These are phyloP conservation scores for Phoma sp. DNA, from an alignment of 2,329 filamentous ascomycete species.

Conservation along the genomic window DNA sequence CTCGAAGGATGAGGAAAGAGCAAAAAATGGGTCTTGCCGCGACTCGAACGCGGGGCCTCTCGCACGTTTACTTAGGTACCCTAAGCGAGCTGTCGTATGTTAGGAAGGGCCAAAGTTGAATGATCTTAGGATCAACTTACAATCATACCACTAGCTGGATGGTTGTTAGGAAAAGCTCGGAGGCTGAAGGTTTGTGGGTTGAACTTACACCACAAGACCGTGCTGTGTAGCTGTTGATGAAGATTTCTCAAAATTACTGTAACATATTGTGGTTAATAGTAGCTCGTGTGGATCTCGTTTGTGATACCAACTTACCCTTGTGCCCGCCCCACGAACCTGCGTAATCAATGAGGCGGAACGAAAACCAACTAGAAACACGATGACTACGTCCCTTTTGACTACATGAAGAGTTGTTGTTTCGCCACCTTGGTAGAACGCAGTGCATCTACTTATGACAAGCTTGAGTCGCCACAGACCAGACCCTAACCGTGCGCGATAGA, in stretches of 20 bases:
- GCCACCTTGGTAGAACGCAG: not conserved
- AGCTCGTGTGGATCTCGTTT: not conserved
- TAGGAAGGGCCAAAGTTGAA: not conserved
- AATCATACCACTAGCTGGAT: slow-evolving; percentile 69
- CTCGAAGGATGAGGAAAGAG: not conserved
- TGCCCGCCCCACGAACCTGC: not conserved
- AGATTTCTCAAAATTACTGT: accelerated
- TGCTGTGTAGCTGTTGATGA: slow-evolving; percentile 9
- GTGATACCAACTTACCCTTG: too few species aligned
- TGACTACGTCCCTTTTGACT: too few species aligned
- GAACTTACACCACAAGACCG: slow-evolving; percentile 51
- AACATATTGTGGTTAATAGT: not conserved
- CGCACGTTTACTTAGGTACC: slow-evolving; percentile 48
- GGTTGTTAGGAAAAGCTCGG: not conserved
- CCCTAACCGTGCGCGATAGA: slow-evolving; percentile 2
- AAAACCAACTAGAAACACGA: too few species aligned
- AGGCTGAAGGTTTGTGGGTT: not conserved
- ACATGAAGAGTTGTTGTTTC: too few species aligned
- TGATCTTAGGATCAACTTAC: not conserved
- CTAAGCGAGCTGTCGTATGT: slow-evolving; percentile 61
- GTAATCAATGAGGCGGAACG: too few species aligned
- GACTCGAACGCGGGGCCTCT: slow-evolving; percentile 49
- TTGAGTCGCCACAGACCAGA: not conserved
- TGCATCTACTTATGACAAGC: not conserved
- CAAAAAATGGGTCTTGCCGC: slow-evolving; percentile 35